Base-by-base conservation (phyloP, 768 basidiomycete genomes). In the Rhizopogon vinicolor region DNA sequence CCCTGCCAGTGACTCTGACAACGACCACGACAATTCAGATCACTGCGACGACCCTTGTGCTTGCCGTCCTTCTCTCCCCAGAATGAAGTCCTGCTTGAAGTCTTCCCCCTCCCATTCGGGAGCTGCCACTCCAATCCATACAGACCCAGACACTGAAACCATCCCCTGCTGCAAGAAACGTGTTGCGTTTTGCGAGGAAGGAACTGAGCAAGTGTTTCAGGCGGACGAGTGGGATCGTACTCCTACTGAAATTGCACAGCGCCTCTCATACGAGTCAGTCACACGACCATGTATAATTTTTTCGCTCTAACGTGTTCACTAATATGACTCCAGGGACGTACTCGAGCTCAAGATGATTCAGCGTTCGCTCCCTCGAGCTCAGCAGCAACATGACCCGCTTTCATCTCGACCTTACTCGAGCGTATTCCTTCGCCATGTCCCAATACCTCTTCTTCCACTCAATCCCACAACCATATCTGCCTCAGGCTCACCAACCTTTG, bases 211-310 rank as follows among this genome's bases (percentile, higher is more conserved):
- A 65, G 73, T 90, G 9, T 78, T 79, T 63, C 67, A 76, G 31
- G 89, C 86, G 3, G 89, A 91, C 65, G 86, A 87, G 54, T 90
- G 89, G 89, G 89, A 91, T 66, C 78, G 89, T 14, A 87, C 86
- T 1, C 88, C 89, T 3, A 77, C 78, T 2, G 84, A 87, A 41
- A 82, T 86, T 25, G 78, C 85, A 6, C 75, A 76, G 33, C 78
- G 76, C 56, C 70, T 90, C 60, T 78, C 81, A 2, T 90, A 88
- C 64, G 78, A 84, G 86, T 89, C 65, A 78, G 86, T 80, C 31
- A 50, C 50, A 48, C 54, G 43, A 55, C 7, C 43, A 31, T 46
- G 41, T 14, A 53, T 41, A 41, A 13, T 22, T 7, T 22, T 7
- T 44, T 25, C 25, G 35, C 13, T 13, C 14, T 7, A 44, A 12